Percentiles rank a stretch among this genome's conserved stretches.
These are phyloP conservation scores for Cyclotella choctawhatcheeana DNA, from an alignment of 108 stramenopile genomes.

Conservation along the genomic window DNA sequence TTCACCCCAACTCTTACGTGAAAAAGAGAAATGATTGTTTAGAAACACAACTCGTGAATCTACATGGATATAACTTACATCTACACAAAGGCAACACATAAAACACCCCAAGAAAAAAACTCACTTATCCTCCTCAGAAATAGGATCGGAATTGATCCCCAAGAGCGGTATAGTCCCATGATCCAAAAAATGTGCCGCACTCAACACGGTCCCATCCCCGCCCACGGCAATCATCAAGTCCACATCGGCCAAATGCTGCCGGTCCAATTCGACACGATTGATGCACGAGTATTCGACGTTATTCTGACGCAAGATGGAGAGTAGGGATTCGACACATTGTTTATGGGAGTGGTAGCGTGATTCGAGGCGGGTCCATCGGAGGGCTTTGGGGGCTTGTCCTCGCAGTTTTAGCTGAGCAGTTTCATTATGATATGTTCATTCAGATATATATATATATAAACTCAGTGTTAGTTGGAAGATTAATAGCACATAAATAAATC, in stretches of 20 bases:
- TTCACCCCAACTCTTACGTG: constrained; percentile 44
- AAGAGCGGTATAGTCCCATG: constrained; percentile 86
- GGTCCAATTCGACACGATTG: constrained; percentile 93
- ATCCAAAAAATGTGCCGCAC: constrained; percentile 87
- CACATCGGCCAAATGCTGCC: constrained; percentile 91
- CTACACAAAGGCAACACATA: background rate
- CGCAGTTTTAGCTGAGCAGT: constrained; percentile 83
- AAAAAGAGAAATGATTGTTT: background rate
- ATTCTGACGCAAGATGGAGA: constrained; percentile 66
- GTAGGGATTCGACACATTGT: constrained; percentile 82
- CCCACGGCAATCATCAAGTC: constrained; percentile 96
- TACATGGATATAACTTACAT: background rate
- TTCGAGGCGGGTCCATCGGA: constrained; percentile 92
- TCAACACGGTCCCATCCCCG: constrained; percentile 95
- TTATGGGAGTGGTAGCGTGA: constrained; percentile 91
- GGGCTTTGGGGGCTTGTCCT: constrained; percentile 95
- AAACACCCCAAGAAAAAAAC: background rate
- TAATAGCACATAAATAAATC: too few species aligned
- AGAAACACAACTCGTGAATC: too few species aligned
- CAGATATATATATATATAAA: background rate
- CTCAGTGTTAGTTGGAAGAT: too few species aligned
- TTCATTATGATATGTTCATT: background rate
- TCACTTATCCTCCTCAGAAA: constrained; percentile 58
- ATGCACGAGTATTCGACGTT: constrained; percentile 86
- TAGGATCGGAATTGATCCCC: constrained; percentile 87